Base-by-base conservation (phyloP, 176 grass and related monocot species). In the Oryza coarctata region DNA sequence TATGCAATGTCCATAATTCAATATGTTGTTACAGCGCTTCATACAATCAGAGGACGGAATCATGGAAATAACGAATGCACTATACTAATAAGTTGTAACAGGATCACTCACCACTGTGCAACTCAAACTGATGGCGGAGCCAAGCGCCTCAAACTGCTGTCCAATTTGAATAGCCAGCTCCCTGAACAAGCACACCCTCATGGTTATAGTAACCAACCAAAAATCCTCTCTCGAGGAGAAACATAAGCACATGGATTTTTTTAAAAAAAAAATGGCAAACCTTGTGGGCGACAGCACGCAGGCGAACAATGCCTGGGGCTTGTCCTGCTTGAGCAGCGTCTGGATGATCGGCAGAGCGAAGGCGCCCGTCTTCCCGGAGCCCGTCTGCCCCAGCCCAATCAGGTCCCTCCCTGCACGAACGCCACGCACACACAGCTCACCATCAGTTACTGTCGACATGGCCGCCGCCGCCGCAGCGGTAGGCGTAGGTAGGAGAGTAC, bases 131-230 rank as follows among this genome's bases (percentile, higher is more conserved):
- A 95, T 88, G 3, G 82, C 93, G 2, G 89, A 93, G 9, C 96
- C 93, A 3, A 98, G 77, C 61, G 96, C 92, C 76, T 98, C 87
- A 62, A 98, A 93, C 76, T 98, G 96, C 80, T 98, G 89, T 2
- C 85, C 84, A 23, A 98, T 98, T 64, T 98, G 96, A 88, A 98
- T 93, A 7, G 96, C 96, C 29, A 98, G 82, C 86, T 98, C 96
- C 87, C 96, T 95, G 80, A 45, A 85, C 43, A 22, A 68, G 38
- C 31, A 61, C 2, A 32, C 40, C 9, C 20, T 11, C 8, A 70
- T 36, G 33, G 63, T 66, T 60, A 58, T 2, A n/a, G 22, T 22
- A 82, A 84, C 38, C 55, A 69, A 55, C 41, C 28, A 70, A 15
- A 32, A 49, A 33, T 25, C 15, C 20, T 45, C 20, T 81, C 18